phyloP scores from a whole-genome alignment of 192 early-diverging fungal species.

The Coemansia sp. region DNA sequence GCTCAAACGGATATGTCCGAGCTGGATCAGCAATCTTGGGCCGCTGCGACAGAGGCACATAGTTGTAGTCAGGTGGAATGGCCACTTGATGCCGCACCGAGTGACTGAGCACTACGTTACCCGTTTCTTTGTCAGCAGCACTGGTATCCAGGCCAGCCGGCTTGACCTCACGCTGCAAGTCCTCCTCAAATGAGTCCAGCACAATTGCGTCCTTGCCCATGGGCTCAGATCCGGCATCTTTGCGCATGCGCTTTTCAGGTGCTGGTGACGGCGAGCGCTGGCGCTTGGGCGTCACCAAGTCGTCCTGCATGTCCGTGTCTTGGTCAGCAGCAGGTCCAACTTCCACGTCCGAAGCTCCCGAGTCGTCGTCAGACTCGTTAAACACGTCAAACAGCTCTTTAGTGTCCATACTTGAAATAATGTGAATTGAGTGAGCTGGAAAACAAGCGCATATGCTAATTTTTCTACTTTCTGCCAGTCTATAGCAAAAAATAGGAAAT shows the following conservation, averaged over 20 bases:
- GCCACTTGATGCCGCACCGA: conserved; percentile 95
- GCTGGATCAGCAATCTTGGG: conserved; percentile 76
- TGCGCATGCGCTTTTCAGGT: conserved; percentile 26
- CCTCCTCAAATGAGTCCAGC: conserved; percentile 66
- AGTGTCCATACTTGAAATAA: conserved; percentile 26
- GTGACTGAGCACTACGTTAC: conserved; percentile 45
- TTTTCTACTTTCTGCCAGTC: no score
- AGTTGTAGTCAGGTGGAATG: conserved; percentile 80
- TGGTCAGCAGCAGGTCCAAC: neutral
- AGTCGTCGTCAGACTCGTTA: conserved; percentile 35
- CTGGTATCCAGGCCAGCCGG: conserved; percentile 56
- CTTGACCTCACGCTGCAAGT: conserved; percentile 66
- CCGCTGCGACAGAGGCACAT: conserved; percentile 85
- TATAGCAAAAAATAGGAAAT: neutral
- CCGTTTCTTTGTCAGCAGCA: conserved; percentile 54
- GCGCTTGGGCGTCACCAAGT: conserved; percentile 2
- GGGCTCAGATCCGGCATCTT: neutral
- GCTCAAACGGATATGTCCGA: conserved; percentile 82
- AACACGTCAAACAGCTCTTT: conserved; percentile 50
- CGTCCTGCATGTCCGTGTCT: neutral
- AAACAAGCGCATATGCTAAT: neutral
- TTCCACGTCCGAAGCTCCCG: conserved; percentile 16
- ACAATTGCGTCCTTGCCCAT: conserved; percentile 56
- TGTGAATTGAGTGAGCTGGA: neutral
- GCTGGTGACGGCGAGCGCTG: neutral